These are phyloP conservation scores for Tetrahymena malaccensis DNA, from an alignment of 73 alveolate genomes.

Conservation along the genomic window DNA sequence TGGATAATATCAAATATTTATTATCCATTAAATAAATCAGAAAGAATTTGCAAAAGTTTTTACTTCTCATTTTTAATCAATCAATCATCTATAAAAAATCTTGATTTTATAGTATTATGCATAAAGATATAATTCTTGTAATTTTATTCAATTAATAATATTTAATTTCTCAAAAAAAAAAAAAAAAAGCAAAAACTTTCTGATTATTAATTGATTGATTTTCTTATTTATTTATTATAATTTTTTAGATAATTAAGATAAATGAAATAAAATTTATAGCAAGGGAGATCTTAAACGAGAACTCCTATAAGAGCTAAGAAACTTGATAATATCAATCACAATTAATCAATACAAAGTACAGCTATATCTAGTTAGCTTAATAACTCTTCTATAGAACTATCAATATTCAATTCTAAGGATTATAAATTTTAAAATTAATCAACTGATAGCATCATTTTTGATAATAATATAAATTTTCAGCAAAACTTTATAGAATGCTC, in stretches of 20 bases:
- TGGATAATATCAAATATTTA: background rate
- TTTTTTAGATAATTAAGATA: background rate
- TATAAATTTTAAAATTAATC: background rate
- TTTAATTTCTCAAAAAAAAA: no score
- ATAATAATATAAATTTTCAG: background rate
- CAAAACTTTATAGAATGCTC: background rate
- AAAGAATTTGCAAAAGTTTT: background rate
- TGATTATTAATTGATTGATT: background rate
- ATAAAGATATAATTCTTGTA: background rate
- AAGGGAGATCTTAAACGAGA: background rate
- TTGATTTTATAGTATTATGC: background rate
- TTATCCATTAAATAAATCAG: no score
- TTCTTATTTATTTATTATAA: background rate
- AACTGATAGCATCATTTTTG: background rate
- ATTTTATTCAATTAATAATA: no score
- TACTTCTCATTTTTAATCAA: background rate
- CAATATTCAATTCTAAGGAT: background rate
- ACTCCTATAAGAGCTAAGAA: background rate
- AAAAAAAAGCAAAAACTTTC: background rate
- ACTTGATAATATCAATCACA: background rate
- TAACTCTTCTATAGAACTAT: background rate
- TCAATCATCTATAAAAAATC: background rate
- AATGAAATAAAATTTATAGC: background rate
- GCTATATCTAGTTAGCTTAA: background rate
- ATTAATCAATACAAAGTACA: background rate